Conservation (phyloP, 768 basidiomycete species). For the Phanerochaete sordida region DNA sequence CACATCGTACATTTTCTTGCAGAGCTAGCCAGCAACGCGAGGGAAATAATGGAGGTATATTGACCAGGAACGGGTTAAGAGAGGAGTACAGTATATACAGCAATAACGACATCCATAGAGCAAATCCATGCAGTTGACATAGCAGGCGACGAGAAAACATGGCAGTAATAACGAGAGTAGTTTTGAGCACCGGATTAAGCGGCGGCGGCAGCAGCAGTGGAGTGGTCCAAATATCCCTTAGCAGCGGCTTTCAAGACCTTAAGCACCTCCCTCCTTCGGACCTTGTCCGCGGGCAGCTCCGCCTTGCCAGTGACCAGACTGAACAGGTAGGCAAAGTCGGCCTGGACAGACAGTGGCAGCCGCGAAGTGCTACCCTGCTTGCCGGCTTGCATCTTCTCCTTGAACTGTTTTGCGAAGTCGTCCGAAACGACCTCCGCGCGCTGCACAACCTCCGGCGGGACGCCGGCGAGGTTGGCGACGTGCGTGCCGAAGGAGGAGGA, state of each 20-base stretch:
- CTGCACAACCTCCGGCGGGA: constrained; percentile 79
- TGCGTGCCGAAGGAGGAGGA: constrained; percentile 90
- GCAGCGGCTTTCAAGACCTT: constrained; percentile 47
- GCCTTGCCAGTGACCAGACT: constrained; percentile 53
- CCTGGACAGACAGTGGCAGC: constrained; percentile 79
- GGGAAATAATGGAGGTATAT: too few relatives aligned
- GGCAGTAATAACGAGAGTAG: too few relatives aligned
- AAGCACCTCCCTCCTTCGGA: constrained; percentile 51
- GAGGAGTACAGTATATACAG: constrained; percentile 1
- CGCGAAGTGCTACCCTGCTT: constrained; percentile 49
- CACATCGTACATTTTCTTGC: too few relatives aligned
- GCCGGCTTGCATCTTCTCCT: constrained; percentile 67
- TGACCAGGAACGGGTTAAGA: too few relatives aligned
- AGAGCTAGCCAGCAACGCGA: too few relatives aligned
- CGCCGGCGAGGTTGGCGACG: constrained; percentile 93
- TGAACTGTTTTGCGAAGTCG: constrained; percentile 86
- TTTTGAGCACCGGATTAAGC: too few relatives aligned
- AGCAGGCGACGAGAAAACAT: not conserved
- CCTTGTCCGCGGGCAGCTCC: constrained; percentile 50
- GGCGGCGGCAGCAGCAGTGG: too few relatives aligned
- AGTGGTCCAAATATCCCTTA: constrained; percentile 4
- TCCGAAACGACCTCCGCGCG: constrained; percentile 86
- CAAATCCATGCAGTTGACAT: too few relatives aligned
- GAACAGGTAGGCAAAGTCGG: constrained; percentile 84
- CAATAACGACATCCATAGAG: not conserved